Evolutionary conservation across 2,329 filamentous ascomycete genomes (phyloP), one percentile per base, ranked within the genome.

Genomic region (Gaeumannomyces tritici): DNA sequence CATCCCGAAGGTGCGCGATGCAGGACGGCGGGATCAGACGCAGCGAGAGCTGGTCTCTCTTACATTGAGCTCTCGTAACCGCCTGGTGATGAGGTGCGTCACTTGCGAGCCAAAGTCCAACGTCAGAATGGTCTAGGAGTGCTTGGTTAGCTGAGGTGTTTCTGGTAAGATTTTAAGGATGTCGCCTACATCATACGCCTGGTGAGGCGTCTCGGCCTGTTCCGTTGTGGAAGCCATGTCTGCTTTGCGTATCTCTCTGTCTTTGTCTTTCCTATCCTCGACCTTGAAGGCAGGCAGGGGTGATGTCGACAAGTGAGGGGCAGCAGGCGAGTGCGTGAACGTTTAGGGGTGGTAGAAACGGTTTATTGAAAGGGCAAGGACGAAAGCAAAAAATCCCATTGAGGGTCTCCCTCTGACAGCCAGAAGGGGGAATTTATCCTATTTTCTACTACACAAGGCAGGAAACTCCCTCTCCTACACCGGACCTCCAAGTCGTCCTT

Each of bases 41-140:
- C 24, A 27, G 24, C 24, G 33, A 11, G 15, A 33, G 31, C 21
- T 9, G 5, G n/a, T 51, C 4, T 51, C 35, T 11, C 15, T 21
- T 29, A 96, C 83, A 77, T 88, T 89, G 75, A 96, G 83, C 69
- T 89, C 85, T 68, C 91, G 84, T 31, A 96, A 82, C 42, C 90
- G 85, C 62, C 90, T 82, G 12, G 86, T 86, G 70, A 93, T 91
- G 54, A 93, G 79, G 73, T 92, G 89, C 55, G 85, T 87, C 70
- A 87, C 89, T 75, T 90, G 88, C 28, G 83, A 88, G 61, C 77
- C 88, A 72, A 90, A 90, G 74, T 90, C 88, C 69, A 90, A 78
- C 66, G 88, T 85, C 66, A 91, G 77, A 69, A 91, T 88, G 66
- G 88, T 90, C 79, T 88, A 33, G 24, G 27, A 18, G 33, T 26